Percentiles rank a stretch among this genome's conserved stretches.
phyloP scores from a whole-genome alignment of 2,329 filamentous ascomycete genomes.

The Exserohilum turcica region DNA sequence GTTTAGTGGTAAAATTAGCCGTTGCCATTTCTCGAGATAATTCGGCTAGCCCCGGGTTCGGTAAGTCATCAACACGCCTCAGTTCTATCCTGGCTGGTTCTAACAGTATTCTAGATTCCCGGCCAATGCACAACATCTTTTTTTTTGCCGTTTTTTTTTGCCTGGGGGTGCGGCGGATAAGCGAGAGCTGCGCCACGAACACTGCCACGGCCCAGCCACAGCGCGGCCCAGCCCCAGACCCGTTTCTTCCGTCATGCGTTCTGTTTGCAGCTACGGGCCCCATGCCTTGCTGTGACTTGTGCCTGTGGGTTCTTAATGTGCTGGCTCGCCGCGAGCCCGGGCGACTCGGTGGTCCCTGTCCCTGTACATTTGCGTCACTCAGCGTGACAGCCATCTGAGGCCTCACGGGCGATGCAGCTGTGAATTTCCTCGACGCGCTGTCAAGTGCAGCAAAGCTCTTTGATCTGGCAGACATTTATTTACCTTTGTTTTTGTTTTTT shows the following conservation, averaged over 20 bases:
- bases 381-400: neutral
- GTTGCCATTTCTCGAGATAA: constrained; percentile 17
- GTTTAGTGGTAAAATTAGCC: constrained; percentile 31
- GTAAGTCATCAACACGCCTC: constrained; percentile 10
- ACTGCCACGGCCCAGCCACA: constrained; percentile 18
- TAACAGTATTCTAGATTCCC: neutral
- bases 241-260: constrained; percentile 26
- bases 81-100: neutral
- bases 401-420: constrained; percentile 4
- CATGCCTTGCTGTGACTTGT: constrained; percentile 10
- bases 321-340: constrained; percentile 6
- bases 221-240: constrained; percentile 6
- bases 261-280: constrained; percentile 24
- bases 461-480: no score
- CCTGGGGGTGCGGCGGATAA: no score
- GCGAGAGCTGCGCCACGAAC: constrained; percentile 7
- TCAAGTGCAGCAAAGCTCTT: neutral
- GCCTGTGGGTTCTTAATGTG: constrained; percentile 20
- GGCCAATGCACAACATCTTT: neutral
- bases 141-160: neutral
- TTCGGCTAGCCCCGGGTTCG: constrained; percentile 27
- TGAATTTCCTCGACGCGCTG: neutral
- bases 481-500: no score
- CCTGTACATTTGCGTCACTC: neutral
- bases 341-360: neutral